Conservation (phyloP, 495 filamentous ascomycete genomes). For the Aspergillus sclerotioniger region DNA sequence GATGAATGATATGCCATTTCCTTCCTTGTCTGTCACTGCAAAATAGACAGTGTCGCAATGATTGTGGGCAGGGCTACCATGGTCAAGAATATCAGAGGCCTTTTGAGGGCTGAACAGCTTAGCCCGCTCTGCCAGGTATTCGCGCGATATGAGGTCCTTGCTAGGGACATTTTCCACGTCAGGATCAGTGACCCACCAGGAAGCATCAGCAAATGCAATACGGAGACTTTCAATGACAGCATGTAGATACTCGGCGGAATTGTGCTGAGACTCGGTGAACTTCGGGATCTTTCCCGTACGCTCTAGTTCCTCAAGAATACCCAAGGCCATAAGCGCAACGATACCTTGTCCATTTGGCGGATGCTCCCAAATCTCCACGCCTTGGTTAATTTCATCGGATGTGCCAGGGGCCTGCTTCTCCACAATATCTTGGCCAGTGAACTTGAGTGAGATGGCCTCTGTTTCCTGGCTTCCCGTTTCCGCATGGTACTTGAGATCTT, state of each 20-base stretch:
- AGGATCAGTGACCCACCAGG: slow-evolving; percentile 88
- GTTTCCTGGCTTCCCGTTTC: slow-evolving; percentile 73
- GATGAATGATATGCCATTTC: slow-evolving; percentile 94
- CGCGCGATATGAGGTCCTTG: slow-evolving; percentile 54
- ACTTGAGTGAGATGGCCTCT: slow-evolving; percentile 76
- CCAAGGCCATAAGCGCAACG: slow-evolving; percentile 89
- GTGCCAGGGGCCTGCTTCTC: slow-evolving; percentile 46
- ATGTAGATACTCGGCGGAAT: slow-evolving; percentile 78
- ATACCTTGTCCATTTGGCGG: slow-evolving; percentile 98
- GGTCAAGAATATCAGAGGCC: slow-evolving; percentile 55
- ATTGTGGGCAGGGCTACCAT: slow-evolving; percentile 68
- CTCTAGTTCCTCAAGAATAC: slow-evolving; percentile 84
- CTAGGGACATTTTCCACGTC: slow-evolving; percentile 64
- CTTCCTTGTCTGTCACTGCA: slow-evolving; percentile 69
- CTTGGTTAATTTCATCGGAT: slow-evolving; percentile 45
- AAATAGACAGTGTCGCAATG: slow-evolving; percentile 93
- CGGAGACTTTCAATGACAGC: slow-evolving; percentile 85
- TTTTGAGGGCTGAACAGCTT: slow-evolving; percentile 63
- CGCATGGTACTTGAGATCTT: slow-evolving; percentile 75
- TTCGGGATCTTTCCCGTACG: slow-evolving; percentile 64
- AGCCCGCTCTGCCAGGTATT: slow-evolving; percentile 67
- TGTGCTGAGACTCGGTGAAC: slow-evolving; percentile 70
- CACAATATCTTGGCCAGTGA: slow-evolving; percentile 65
- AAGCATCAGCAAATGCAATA: slow-evolving; percentile 87
- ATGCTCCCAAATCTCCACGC: slow-evolving; percentile 92